These are phyloP conservation scores for Rhodotorula sp. DNA, from an alignment of 1,284 basidiomycete genomes.

Conservation along the genomic window DNA sequence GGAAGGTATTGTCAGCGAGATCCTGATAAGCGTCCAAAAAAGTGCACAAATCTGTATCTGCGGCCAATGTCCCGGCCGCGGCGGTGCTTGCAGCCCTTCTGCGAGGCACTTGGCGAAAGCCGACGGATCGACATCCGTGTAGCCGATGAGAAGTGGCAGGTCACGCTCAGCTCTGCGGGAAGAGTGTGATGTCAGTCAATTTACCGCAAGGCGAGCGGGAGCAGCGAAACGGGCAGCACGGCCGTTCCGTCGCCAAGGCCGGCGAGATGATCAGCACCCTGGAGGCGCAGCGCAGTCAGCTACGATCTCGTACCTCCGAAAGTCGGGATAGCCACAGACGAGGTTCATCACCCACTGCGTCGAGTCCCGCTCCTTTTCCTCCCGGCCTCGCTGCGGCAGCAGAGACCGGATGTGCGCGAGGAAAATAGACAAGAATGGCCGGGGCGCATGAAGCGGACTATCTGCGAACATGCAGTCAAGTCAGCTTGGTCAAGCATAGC, in stretches of 20 bases:
- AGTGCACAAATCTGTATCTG: not conserved
- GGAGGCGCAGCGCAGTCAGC: not conserved
- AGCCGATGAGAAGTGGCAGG: not conserved
- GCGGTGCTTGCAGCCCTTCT: not conserved
- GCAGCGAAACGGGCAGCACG: not conserved
- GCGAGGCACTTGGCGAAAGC: not conserved
- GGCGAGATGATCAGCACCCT: not conserved
- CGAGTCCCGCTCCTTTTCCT: not conserved
- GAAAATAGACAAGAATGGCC: not conserved
- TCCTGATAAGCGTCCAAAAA: not conserved
- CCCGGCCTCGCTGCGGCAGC: not conserved
- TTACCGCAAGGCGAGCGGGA: not conserved
- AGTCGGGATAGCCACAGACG: too few species aligned
- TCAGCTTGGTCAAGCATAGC: not conserved
- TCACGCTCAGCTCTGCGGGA: not conserved
- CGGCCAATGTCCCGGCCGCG: not conserved
- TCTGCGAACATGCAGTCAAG: too few species aligned
- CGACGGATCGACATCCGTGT: not conserved
- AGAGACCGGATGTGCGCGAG: not conserved
- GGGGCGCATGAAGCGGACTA: too few species aligned
- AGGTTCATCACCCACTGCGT: not conserved
- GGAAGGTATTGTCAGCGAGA: too few species aligned
- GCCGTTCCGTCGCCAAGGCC: not conserved
- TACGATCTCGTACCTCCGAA: too few species aligned
- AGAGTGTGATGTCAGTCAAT: not conserved